These are phyloP conservation scores for Hibiscus mutabilis DNA, from an alignment of 345 rosid species.

Conservation along the genomic window DNA sequence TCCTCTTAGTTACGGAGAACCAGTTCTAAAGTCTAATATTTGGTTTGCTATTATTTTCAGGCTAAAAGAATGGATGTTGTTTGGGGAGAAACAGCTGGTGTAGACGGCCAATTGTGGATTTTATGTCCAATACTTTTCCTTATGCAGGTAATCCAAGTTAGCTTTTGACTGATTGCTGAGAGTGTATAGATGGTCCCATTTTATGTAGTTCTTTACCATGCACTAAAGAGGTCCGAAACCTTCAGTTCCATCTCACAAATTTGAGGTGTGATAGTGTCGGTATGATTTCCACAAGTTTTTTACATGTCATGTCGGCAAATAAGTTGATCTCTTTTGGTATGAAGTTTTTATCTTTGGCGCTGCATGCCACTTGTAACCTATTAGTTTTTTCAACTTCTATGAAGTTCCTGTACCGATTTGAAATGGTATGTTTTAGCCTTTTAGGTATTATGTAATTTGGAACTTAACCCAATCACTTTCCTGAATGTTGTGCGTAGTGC, in stretches of 20 bases:
- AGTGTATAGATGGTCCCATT: not conserved
- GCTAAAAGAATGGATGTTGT: conserved; percentile 99
- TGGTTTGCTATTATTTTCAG: conserved; percentile 28
- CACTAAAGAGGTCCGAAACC: not conserved
- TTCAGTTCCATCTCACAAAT: not conserved
- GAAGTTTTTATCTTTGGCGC: not conserved
- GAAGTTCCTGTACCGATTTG: not conserved
- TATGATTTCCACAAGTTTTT: not conserved
- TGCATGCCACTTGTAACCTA: not conserved
- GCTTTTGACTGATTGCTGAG: not conserved
- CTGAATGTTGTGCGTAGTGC: not conserved
- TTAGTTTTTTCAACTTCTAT: not conserved
- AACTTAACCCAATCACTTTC: not conserved
- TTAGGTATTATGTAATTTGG: not conserved
- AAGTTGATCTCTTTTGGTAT: not conserved
- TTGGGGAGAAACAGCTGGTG: conserved; percentile 99
- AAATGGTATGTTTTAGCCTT: not conserved
- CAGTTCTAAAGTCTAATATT: conserved; percentile 3
- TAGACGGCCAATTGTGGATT: conserved; percentile 90
- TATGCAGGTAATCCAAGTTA: conserved; percentile 59
- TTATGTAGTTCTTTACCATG: not conserved
- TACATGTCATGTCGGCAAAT: not conserved
- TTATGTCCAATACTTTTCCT: conserved; percentile 88
- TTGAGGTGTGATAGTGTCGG: not conserved
- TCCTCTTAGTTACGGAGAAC: not conserved